Evolutionary conservation across 306 rosid species (phyloP), one percentile per base, ranked within the genome.

Genomic region (Benincasa hispida): DNA sequence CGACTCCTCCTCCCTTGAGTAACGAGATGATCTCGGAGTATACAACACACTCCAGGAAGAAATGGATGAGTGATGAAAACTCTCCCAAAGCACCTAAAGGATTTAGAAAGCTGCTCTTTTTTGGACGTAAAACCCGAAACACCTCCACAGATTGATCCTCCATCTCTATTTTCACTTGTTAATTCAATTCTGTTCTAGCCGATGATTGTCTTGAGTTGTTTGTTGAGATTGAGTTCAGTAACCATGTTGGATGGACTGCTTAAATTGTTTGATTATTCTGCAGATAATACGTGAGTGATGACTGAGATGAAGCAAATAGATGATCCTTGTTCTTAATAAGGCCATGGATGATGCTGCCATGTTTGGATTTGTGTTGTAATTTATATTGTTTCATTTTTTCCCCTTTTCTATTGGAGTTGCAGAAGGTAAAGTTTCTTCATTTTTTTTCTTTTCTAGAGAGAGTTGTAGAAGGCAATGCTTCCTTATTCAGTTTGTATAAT

Each of bases 51-150:
- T 85, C 93, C 62, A 87, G 98, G 86, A 94, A 92, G 93, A 94
- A 94, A 84, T 94, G 99, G 99, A 89, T 82, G 76, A 87, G 83
- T 30, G 96, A 81, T n/a, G 96, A 90, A 72, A 87, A 85, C 85
- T 81, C 92, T 67, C 83, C 98, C 3, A 94, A 94, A 83, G 82
- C 92, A 1, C 83, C 86, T 24, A 94, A 88, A 79, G 99, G 97
- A 72, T 89, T 92, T 42, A 90, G 94, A 50, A 94, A 88, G 89
- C 98, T 94, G 80, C 96, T 94, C 58, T 82, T 92, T 87, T 94
- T 94, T 78, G 98, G 99, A 75, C 87, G 88, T 77, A 92, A 80
- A 78, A 82, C 85, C 80, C 82, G 87, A 91, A 82, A 73, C 83
- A 50, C 84, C n/a, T 50, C 59, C 14, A 67, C 74, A 54, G 75